phyloP scores from a whole-genome alignment of 164 flowering plant genomes.

The Malania oleifera region DNA sequence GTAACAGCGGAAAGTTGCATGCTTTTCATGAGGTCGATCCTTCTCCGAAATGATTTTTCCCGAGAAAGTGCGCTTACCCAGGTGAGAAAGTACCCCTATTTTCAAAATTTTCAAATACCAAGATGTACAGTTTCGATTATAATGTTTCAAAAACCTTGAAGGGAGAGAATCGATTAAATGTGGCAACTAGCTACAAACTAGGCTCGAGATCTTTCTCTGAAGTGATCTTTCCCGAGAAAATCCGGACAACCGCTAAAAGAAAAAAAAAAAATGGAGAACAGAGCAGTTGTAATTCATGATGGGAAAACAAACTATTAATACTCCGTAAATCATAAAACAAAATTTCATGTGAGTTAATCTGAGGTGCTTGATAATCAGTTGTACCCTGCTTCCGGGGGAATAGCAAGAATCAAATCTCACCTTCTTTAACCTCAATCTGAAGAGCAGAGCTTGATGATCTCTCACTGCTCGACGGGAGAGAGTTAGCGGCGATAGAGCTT shows the following conservation, averaged over 20 bases:
- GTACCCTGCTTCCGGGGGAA: too few relatives aligned
- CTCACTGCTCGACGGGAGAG: conserved; percentile 90
- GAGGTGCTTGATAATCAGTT: too few relatives aligned
- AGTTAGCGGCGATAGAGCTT: conserved; percentile 58
- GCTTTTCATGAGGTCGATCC: background rate
- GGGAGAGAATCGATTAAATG: too few relatives aligned
- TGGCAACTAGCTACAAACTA: too few relatives aligned
- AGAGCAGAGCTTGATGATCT: conserved; percentile 91
- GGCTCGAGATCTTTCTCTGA: too few relatives aligned
- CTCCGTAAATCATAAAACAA: too few relatives aligned
- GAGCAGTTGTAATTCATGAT: too few relatives aligned
- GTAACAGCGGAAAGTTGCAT: background rate
- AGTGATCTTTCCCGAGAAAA: too few relatives aligned
- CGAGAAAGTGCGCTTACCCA: background rate
- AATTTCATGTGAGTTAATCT: too few relatives aligned
- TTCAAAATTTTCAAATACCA: too few relatives aligned
- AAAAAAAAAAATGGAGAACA: background rate
- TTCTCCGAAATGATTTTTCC: background rate
- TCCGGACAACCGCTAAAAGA: background rate
- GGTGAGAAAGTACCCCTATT: background rate
- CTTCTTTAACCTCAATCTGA: conserved; percentile 78
- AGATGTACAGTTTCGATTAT: too few relatives aligned
- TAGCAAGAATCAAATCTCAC: conserved; percentile 23
- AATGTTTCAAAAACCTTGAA: conserved; percentile 4
- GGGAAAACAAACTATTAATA: too few relatives aligned